phyloP scores from a whole-genome alignment of 106 monocot species.

The Vanilla planifolia region DNA sequence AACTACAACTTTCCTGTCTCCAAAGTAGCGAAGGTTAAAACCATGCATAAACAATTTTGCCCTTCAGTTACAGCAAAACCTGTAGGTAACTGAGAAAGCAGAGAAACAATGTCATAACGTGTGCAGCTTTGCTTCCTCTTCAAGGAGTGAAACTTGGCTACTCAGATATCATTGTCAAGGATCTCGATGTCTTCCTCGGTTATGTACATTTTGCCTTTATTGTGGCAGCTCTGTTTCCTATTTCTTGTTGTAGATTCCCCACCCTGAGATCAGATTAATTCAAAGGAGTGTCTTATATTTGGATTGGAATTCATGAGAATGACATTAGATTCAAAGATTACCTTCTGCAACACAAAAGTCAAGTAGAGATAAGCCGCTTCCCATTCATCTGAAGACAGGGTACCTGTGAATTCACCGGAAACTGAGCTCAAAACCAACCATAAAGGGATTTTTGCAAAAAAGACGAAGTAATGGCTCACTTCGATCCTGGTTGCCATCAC shows the following conservation, averaged over 20 bases:
- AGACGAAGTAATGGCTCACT: constrained; percentile 33
- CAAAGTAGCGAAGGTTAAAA: too few species aligned
- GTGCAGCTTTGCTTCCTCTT: too few species aligned
- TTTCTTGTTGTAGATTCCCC: constrained; percentile 31
- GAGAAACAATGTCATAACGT: too few species aligned
- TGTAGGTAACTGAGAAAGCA: too few species aligned
- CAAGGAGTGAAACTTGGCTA: too few species aligned
- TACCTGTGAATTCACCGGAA: constrained; percentile 41
- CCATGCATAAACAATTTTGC: too few species aligned
- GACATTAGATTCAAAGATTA: constrained; percentile 22
- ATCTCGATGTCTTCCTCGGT: constrained; percentile 62
- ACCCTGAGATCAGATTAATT: constrained; percentile 28
- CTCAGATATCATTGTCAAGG: constrained; percentile 2
- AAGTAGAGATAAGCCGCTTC: constrained; percentile 85
- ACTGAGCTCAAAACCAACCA: neutral
- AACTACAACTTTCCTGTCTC: too few species aligned
- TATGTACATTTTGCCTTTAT: constrained; percentile 58
- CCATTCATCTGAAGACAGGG: constrained; percentile 82
- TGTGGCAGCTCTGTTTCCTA: constrained; percentile 23
- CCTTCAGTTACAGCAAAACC: too few species aligned
- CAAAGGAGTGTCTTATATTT: neutral
- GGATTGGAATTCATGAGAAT: neutral
- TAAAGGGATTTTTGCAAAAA: too few species aligned
- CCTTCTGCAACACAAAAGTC: constrained; percentile 81
- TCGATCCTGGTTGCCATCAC: constrained; percentile 83